Evolutionary conservation across 345 rosid genomes (phyloP).

Genomic region (Boechera stricta): DNA sequence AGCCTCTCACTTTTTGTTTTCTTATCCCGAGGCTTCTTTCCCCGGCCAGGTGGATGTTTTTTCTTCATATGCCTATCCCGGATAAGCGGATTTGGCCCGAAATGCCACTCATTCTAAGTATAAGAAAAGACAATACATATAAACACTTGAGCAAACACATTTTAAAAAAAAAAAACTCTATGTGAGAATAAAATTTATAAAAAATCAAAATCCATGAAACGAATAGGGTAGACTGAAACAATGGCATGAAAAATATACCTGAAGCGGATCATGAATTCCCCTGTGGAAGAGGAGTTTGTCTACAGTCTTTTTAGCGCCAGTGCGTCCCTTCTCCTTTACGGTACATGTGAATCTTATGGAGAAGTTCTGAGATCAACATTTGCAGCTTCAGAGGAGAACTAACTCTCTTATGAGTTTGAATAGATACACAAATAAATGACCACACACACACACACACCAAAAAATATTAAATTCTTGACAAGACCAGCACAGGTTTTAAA

Average conservation of each 20-base stretch:
- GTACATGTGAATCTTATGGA: constrained; percentile 44
- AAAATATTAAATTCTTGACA: background rate
- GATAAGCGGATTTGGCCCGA: constrained; percentile 36
- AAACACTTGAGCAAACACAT: background rate
- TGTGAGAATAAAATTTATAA: background rate
- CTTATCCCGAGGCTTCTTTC: constrained; percentile 46
- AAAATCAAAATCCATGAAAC: background rate
- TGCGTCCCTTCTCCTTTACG: constrained; percentile 42
- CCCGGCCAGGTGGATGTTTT: constrained; percentile 42
- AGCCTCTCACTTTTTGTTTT: constrained; percentile 41
- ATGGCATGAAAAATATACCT: constrained; percentile 13
- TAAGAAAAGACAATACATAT: background rate
- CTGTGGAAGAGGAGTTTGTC: constrained; percentile 43
- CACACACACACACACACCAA: background rate
- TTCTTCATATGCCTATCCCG: constrained; percentile 45
- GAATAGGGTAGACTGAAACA: background rate
- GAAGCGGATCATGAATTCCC: constrained; percentile 30
- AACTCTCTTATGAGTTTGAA: constrained; percentile 18
- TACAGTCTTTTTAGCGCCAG: constrained; percentile 39
- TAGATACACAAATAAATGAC: background rate
- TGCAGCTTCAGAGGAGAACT: constrained; percentile 38
- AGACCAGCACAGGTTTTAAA: background rate
- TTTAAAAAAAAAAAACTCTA: background rate
- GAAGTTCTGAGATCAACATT: constrained; percentile 43
- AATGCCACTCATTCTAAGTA: constrained; percentile 43